Evolutionary conservation across 2,329 filamentous ascomycete genomes (phyloP).

Genomic region (Paraconiothyrium sp.): DNA sequence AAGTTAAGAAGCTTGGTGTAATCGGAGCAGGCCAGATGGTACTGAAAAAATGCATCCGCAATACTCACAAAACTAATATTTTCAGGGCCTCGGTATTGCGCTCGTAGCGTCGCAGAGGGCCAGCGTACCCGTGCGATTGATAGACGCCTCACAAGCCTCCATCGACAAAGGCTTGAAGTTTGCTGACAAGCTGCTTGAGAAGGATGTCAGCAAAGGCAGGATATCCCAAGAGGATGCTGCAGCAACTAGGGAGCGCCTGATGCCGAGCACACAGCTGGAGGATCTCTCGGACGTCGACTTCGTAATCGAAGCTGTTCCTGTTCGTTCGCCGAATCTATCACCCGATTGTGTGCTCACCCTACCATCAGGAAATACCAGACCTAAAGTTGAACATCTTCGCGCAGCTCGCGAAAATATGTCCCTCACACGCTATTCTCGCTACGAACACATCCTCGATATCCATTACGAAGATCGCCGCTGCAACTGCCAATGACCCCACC

Average conservation of each 20-base stretch:
- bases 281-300: slow-evolving; percentile 88
- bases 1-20: slow-evolving; percentile 89
- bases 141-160: slow-evolving; percentile 85
- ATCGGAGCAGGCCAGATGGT: slow-evolving; percentile 98
- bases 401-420: slow-evolving; percentile 81
- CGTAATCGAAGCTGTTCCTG: slow-evolving; percentile 94
- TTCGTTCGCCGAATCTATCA: slow-evolving; percentile 19
- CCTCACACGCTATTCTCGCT: slow-evolving; percentile 86
- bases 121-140: slow-evolving; percentile 81
- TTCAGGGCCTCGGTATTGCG: slow-evolving; percentile 90
- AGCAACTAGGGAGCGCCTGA: slow-evolving; percentile 74
- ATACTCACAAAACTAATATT: slow-evolving; percentile 29
- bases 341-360: slow-evolving; percentile 11
- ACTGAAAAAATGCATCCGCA: slow-evolving; percentile 39
- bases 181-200: slow-evolving; percentile 91
- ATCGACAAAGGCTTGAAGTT: slow-evolving; percentile 91
- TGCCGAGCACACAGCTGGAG: slow-evolving; percentile 76
- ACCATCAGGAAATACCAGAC: slow-evolving; percentile 73
- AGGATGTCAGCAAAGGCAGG: slow-evolving; percentile 88
- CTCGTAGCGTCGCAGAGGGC: slow-evolving; percentile 90
- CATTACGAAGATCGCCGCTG: slow-evolving; percentile 93
- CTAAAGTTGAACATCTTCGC: slow-evolving; percentile 91
- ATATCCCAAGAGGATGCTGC: slow-evolving; percentile 85
- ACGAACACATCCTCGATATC: slow-evolving; percentile 99
- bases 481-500: slow-evolving; percentile 79